These are phyloP conservation scores for Penicillium simplicissimum DNA, from an alignment of 495 filamentous ascomycete species.

Conservation along the genomic window DNA sequence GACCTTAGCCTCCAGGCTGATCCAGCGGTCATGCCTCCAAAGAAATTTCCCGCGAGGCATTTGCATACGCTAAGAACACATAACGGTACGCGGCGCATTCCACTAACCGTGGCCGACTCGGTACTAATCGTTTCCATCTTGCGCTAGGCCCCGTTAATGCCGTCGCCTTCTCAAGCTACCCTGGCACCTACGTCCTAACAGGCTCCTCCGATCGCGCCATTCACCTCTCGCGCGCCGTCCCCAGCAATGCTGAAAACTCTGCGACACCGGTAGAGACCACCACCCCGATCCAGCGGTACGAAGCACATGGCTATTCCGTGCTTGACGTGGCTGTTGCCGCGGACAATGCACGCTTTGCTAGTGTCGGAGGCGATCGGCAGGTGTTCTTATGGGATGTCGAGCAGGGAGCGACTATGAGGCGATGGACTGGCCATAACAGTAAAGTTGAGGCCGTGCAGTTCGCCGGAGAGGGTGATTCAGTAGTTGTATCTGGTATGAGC, in stretches of 20 bases:
- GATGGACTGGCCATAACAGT: slow-evolving; percentile 72
- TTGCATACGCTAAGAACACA: slow-evolving; percentile 50
- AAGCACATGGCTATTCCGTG: slow-evolving; percentile 87
- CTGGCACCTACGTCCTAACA: slow-evolving; percentile 65
- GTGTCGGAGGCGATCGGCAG: slow-evolving; percentile 80
- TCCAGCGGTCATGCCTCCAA: slow-evolving; percentile 33
- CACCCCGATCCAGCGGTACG: slow-evolving; percentile 77
- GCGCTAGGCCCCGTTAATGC: slow-evolving; percentile 41
- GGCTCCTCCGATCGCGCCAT: slow-evolving; percentile 84
- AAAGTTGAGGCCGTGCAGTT: slow-evolving; percentile 78
- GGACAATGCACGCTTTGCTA: slow-evolving; percentile 80
- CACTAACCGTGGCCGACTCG: not conserved
- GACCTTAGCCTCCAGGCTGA: not conserved
- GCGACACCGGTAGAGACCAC: slow-evolving; percentile 39
- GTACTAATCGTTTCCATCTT: slow-evolving; percentile 4
- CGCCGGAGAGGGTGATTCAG: slow-evolving; percentile 64
- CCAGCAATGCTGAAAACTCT: slow-evolving; percentile 39
- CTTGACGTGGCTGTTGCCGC: slow-evolving; percentile 72
- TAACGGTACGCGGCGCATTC: slow-evolving; percentile 33
- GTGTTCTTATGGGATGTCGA: slow-evolving; percentile 95
- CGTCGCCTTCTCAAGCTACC: slow-evolving; percentile 42
- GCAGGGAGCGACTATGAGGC: slow-evolving; percentile 67
- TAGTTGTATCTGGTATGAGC: slow-evolving; percentile 63
- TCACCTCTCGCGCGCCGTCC: slow-evolving; percentile 72
- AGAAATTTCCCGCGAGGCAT: slow-evolving; percentile 36